Evolutionary conservation across 352 stramenopile species (phyloP), one percentile per base, ranked within the genome.

Genomic region (Phytophthora rubi): DNA sequence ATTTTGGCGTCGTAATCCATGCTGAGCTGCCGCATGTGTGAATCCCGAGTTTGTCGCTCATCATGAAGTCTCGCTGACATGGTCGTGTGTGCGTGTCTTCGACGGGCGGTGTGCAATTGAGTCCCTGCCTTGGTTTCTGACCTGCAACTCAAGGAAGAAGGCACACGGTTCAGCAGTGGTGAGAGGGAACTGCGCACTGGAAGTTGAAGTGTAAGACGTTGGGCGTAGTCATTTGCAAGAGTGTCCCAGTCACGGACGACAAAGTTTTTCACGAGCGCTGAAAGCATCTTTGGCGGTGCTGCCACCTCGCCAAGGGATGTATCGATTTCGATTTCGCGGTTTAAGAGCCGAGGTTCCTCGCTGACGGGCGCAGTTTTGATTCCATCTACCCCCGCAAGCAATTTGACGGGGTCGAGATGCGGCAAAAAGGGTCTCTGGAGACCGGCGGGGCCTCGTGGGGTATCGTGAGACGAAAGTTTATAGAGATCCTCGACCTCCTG

Each of bases 231-330:
- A 16, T 69, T 52, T 61, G 60, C 62, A 16, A 86, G 68, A 4
- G 70, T 77, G 28, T 86, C 67, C 58, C 73, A 79, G 58, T 84
- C 59, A 15, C 73, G 70, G 56, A 86, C 76, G 18, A 86, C 55
- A 32, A 86, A 86, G 33, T 84, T 86, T 18, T 74, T 81, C 12
- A 73, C 73, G 51, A 77, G 72, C 1, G 68, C 75, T 45, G 79
- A 86, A 7, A 86, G 76, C 79, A 86, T 81, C 35, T 74, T 80
- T 16, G 79, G 79, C 3, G 79, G 76, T 4, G 16, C 39, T 6
- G 68, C 66, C 18, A 79, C 70, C 23, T 74, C 67, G 44, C 53
- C 66, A 42, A 74, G 47, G 0, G 53, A 74, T 0, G 47, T 62
- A 44, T 65, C 42, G 30, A 70, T 53, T 37, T 69, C 44, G 42